phyloP scores from a whole-genome alignment of 805 yeast species.

The Wickerhamomyces subpelliculosus region DNA sequence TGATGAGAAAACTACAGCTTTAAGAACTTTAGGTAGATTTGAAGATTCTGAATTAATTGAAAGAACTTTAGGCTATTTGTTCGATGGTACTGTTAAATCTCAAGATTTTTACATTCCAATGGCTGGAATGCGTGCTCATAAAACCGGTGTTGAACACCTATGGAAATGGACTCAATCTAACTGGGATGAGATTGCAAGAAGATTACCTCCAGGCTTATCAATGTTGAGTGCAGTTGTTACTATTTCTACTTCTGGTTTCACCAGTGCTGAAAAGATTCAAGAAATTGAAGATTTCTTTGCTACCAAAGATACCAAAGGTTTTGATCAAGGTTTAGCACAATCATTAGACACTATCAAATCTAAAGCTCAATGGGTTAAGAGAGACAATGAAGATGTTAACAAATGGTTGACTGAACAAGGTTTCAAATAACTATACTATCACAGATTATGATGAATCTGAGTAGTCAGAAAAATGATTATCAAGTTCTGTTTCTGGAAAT shows the following conservation, averaged over 20 bases:
- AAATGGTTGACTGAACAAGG: constrained; percentile 40
- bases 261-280: constrained; percentile 45
- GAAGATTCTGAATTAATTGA: constrained; percentile 43
- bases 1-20: constrained; percentile 66
- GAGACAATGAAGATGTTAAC: constrained; percentile 43
- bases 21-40: constrained; percentile 62
- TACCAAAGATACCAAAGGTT: constrained; percentile 54
- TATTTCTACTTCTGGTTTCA: constrained; percentile 53
- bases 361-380: constrained; percentile 50
- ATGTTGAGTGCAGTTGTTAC: constrained; percentile 74
- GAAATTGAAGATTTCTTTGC: constrained; percentile 45
- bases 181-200: constrained; percentile 62
- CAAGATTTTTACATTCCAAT: constrained; percentile 79
- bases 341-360: constrained; percentile 53
- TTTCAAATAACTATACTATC: constrained; percentile 11
- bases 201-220: constrained; percentile 74
- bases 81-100: constrained; percentile 49
- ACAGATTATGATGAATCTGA: too few relatives aligned
- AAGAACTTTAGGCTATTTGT: constrained; percentile 48
- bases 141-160: constrained; percentile 57
- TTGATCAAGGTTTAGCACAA: constrained; percentile 57
- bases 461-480: too few relatives aligned
- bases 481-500: too few relatives aligned
- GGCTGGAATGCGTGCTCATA: constrained; percentile 59
- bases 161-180: constrained; percentile 70